Evolutionary conservation across 1,139 yeast species (phyloP), one percentile per base, ranked within the genome.

Genomic region (Lodderomyces jiufengensis): DNA sequence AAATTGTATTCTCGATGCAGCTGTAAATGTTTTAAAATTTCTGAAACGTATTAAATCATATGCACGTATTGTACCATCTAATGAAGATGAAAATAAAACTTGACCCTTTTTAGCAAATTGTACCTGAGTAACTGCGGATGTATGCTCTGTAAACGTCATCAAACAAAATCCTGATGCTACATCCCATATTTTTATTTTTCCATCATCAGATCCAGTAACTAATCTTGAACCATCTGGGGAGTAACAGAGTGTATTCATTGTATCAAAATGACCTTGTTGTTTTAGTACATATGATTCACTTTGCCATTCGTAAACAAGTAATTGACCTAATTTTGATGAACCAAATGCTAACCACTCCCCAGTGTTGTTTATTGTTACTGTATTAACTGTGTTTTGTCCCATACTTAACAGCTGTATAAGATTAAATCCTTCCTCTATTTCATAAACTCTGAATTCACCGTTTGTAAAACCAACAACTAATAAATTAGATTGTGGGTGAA

Each of bases 261-360:
- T 70, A 57, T 92, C 98, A 54, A 86, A 92, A 61, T 92, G 98
- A 9, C 98, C 97, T 59, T 94, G 98, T 57, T 92, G 98, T 56
- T 92, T 90, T 47, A 92, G 69, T 31, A 92, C 84, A 55, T 92
- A 92, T 0, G 97, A 86, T 59, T 92, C 98, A 3, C 95, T 85
- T 64, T 92, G 97, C 99, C 99, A 92, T 69, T 92, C 99, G 69
- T 95, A 92, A 0, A 92, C 98, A 42, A 92, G 65, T 38, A 92
- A 65, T 60, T 92, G 99, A n/a, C 98, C 98, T 25, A 86, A 63
- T 50, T 80, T 82, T 13, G 90, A 67, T 0, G 97, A 88, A 4
- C 98, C 98, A 60, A 92, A 86, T 0, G 97, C 95, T 32, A 94
- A 66, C 99, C 99, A 92, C 59, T 92, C 98, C 15, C 98, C 99